Conservation (phyloP, 495 filamentous ascomycete species). For the Annulohypoxylon moriforme region DNA sequence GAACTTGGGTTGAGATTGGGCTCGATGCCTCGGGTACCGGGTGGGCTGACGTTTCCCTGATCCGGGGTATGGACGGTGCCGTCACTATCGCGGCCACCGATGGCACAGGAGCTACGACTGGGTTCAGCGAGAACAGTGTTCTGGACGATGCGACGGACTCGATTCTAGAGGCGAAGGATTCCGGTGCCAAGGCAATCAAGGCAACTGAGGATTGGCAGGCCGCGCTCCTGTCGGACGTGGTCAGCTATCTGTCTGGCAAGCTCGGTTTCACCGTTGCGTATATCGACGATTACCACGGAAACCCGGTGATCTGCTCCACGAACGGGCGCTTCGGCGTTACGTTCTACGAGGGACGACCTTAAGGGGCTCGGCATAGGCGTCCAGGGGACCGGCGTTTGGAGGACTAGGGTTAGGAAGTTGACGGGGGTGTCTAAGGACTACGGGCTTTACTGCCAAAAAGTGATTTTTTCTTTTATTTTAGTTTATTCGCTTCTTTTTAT, state of each 20-base stretch:
- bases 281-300: constrained; percentile 45
- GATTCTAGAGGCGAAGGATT: constrained; percentile 19
- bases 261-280: constrained; percentile 39
- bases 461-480: background rate
- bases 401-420: background rate
- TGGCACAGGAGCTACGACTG: constrained; percentile 24
- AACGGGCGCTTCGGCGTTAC: constrained; percentile 40
- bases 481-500: background rate
- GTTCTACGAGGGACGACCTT: constrained; percentile 27
- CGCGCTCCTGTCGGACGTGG: constrained; percentile 4
- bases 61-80: constrained; percentile 45
- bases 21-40: constrained; percentile 47
- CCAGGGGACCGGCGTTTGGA: background rate
- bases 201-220: constrained; percentile 32
- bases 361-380: background rate
- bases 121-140: constrained; percentile 28
- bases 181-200: constrained; percentile 30
- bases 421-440: background rate
- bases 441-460: background rate
- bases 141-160: constrained; percentile 27
- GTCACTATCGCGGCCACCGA: constrained; percentile 31
- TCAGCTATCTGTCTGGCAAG: constrained; percentile 30
- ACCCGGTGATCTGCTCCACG: constrained; percentile 42
- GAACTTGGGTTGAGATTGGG: constrained; percentile 48
- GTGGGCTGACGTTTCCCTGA: constrained; percentile 46